Percentiles rank a stretch among this genome's conserved stretches.
phyloP scores from a whole-genome alignment of 768 basidiomycete species.

The Leccinum broughii region DNA sequence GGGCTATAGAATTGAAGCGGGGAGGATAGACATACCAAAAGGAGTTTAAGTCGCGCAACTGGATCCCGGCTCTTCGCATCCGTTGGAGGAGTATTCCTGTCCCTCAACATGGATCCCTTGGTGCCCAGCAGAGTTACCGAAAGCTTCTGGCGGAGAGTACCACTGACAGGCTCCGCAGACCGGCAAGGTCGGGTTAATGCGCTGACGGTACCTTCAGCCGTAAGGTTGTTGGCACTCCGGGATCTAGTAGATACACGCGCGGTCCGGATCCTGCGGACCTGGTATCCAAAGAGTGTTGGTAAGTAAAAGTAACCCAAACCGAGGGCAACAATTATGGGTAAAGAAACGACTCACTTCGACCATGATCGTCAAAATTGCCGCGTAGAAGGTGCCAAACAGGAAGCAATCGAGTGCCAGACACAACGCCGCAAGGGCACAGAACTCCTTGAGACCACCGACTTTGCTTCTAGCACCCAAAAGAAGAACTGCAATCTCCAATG shows the following conservation, averaged over 20 bases:
- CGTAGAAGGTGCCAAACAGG: slow-evolving; percentile 86
- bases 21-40: slow-evolving; percentile 56
- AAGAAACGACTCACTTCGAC: slow-evolving; percentile 69
- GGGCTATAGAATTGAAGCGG: neutral
- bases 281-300: slow-evolving; percentile 9
- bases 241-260: slow-evolving; percentile 52
- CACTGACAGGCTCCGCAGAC: slow-evolving; percentile 18
- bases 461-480: slow-evolving; percentile 82
- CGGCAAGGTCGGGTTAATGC: slow-evolving; percentile 29
- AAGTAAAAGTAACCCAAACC: slow-evolving; percentile 4
- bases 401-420: slow-evolving; percentile 84
- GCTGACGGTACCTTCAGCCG: slow-evolving; percentile 32
- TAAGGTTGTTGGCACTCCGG: slow-evolving; percentile 30
- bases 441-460: slow-evolving; percentile 88
- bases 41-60: slow-evolving; percentile 83
- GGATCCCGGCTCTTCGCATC: slow-evolving; percentile 70
- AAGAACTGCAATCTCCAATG: slow-evolving; percentile 88
- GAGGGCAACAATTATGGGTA: neutral
- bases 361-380: slow-evolving; percentile 90
- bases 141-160: slow-evolving; percentile 24
- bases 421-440: slow-evolving; percentile 91
- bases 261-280: slow-evolving; percentile 73
- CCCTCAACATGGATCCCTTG: slow-evolving; percentile 49
- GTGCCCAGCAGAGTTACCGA: slow-evolving; percentile 41
- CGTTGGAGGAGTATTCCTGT: slow-evolving; percentile 18